These are phyloP conservation scores for Termitomyces eurrhizus DNA, from an alignment of 768 basidiomycete species.

Conservation along the genomic window DNA sequence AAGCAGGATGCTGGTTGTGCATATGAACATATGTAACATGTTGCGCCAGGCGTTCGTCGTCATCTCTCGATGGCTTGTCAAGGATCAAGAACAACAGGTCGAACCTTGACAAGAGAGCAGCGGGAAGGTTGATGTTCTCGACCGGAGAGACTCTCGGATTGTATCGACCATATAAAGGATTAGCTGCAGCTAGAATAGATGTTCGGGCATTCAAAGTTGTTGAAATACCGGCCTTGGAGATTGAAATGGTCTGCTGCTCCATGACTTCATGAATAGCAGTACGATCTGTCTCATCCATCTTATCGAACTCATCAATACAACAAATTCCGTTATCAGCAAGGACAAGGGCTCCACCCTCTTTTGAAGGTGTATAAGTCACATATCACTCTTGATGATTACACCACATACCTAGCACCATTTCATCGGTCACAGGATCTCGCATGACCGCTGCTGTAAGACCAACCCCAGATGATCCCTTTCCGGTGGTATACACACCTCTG, in stretches of 20 bases:
- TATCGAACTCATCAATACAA: slow-evolving; percentile 99
- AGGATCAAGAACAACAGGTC: slow-evolving; percentile 95
- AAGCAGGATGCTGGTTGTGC: slow-evolving; percentile 85
- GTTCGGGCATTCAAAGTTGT: slow-evolving; percentile 97
- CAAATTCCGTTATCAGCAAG: slow-evolving; percentile 99
- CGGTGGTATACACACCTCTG: slow-evolving; percentile 96
- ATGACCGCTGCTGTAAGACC: slow-evolving; percentile 99
- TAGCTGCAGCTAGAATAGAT: slow-evolving; percentile 96
- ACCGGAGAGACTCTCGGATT: slow-evolving; percentile 97
- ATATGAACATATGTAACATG: slow-evolving; percentile 99
- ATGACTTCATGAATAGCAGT: slow-evolving; percentile 99
- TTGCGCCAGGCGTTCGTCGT: slow-evolving; percentile 92
- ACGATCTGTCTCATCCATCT: slow-evolving; percentile 98
- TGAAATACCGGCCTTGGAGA: slow-evolving; percentile 98
- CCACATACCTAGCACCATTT: slow-evolving; percentile 92
- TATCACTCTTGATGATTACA: background rate
- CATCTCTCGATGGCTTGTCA: slow-evolving; percentile 92
- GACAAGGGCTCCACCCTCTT: slow-evolving; percentile 99
- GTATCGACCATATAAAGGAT: slow-evolving; percentile 96
- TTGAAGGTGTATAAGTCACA: background rate
- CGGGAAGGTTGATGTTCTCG: slow-evolving; percentile 98
- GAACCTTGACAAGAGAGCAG: slow-evolving; percentile 93
- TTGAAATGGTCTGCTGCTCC: slow-evolving; percentile 99
- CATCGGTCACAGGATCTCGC: slow-evolving; percentile 98
- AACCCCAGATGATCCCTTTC: slow-evolving; percentile 97